phyloP scores from a whole-genome alignment of 805 yeast genomes.

The Citeromyces nyonsensis region DNA sequence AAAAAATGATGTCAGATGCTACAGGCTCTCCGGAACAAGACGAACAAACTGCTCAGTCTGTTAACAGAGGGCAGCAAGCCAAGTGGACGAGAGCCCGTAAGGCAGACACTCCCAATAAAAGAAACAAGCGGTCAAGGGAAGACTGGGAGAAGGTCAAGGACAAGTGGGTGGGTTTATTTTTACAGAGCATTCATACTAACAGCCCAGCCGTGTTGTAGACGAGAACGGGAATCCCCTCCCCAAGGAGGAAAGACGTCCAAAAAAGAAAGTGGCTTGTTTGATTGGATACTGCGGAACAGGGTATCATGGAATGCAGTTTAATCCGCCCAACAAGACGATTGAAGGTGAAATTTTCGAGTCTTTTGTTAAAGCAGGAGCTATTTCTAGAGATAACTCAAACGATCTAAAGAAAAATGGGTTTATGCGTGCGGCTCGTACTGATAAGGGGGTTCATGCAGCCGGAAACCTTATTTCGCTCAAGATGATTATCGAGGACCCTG shows the following conservation, averaged over 20 bases:
- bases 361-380: slow-evolving; percentile 74
- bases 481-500: slow-evolving; percentile 69
- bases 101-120: slow-evolving; percentile 2
- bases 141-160: slow-evolving; percentile 14
- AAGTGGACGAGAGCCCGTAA: slow-evolving; percentile 3
- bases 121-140: slow-evolving; percentile 4
- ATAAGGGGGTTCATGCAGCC: slow-evolving; percentile 96
- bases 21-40: slow-evolving; percentile 5
- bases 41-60: slow-evolving; percentile 1
- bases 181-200: slow-evolving; percentile 5
- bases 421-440: slow-evolving; percentile 80
- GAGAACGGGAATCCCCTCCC: slow-evolving; percentile 47
- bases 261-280: slow-evolving; percentile 79
- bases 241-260: slow-evolving; percentile 54
- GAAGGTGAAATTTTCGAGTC: slow-evolving; percentile 84
- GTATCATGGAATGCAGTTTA: slow-evolving; percentile 90
- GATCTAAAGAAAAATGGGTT: slow-evolving; percentile 82
- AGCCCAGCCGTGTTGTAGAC: slow-evolving; percentile 30
- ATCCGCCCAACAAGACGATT: slow-evolving; percentile 78
- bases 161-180: slow-evolving; percentile 38
- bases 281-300: slow-evolving; percentile 95
- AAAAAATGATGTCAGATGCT: slow-evolving; percentile 6
- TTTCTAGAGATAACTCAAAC: slow-evolving; percentile 72
- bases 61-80: slow-evolving; percentile 3
- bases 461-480: slow-evolving; percentile 82